Evolutionary conservation across 495 filamentous ascomycete species (phyloP), one percentile per base, ranked within the genome.

Genomic region (Cenococcum geophilum): DNA sequence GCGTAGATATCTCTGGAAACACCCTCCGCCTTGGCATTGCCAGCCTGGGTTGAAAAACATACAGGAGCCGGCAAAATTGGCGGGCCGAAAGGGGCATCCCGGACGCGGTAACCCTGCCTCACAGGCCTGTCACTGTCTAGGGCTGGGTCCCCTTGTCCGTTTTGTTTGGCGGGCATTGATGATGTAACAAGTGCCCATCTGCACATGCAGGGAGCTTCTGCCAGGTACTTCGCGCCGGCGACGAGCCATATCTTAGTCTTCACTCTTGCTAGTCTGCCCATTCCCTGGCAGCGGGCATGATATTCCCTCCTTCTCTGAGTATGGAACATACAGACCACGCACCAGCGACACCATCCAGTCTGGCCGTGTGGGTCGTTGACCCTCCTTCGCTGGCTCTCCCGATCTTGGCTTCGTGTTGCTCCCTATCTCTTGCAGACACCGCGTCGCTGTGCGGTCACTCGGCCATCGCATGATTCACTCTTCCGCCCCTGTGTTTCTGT

Each of bases 301-400:
- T 18, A 18, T 14, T 18, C 40, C 18, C 11, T 45, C 40, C 40
- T 4, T 18, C 40, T 45, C 40, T 18, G 40, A 45, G 2, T 45
- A 45, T 45, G 40, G 40, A 45, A 45, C 18, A 45, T 18, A 45
- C 40, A 14, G 18, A 32, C 27, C 27, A 32, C 27, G 12, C 40
- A 45, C 40, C 40, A 45, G 27, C 40, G 12, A 45, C 40, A 45
- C 18, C 40, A 45, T 45, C 40, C 40, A 45, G 18, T 14, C 40
- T 18, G 40, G 40, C 40, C 18, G 40, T 16, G 18, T 45, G 12
- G 40, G 18, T 37, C 32, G 47, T 3, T n/a, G 25, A 23, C 34
- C 48, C 37, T 42, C 35, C 18, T 43, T 55, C 20, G 47, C 58
- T 49, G 40, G 59, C 51, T 60, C 36, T 49, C 21, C n/a, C 32